Conservation (phyloP, 2,329 filamentous ascomycete species). For the Pestalotiopsis sp. region DNA sequence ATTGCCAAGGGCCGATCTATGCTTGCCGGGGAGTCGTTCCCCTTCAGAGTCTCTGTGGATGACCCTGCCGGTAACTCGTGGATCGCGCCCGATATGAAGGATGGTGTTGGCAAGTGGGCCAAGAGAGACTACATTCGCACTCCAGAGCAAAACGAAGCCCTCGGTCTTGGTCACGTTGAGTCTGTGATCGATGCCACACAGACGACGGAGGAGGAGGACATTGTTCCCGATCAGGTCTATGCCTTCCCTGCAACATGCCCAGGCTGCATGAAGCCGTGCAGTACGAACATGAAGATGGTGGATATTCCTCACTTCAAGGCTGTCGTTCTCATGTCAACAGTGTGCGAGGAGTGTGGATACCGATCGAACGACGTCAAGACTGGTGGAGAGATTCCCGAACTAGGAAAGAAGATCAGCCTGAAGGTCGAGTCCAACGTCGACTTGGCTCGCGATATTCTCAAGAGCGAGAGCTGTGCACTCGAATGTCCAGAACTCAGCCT, state of each 20-base stretch:
- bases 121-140: constrained; percentile 84
- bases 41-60: constrained; percentile 86
- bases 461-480: constrained; percentile 89
- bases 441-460: constrained; percentile 89
- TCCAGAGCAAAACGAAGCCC: constrained; percentile 80
- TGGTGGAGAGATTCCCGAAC: constrained; percentile 85
- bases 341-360: constrained; percentile 91
- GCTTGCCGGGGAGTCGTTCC: constrained; percentile 76
- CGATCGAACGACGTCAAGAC: constrained; percentile 98
- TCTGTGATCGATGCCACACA: constrained; percentile 49
- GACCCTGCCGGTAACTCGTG: constrained; percentile 96
- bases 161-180: constrained; percentile 73
- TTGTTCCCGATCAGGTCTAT: constrained; percentile 91
- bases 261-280: constrained; percentile 82
- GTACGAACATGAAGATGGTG: constrained; percentile 98
- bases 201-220: constrained; percentile 66
- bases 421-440: constrained; percentile 71
- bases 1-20: constrained; percentile 77
- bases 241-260: constrained; percentile 90
- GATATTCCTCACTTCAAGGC: constrained; percentile 98
- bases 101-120: constrained; percentile 83
- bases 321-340: constrained; percentile 92
- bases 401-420: constrained; percentile 82
- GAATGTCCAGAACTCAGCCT: constrained; percentile 86
- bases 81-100: constrained; percentile 84